Percentiles rank a stretch among this genome's conserved stretches.
phyloP scores from a whole-genome alignment of 306 rosid genomes.

The Castanospermum australe region DNA sequence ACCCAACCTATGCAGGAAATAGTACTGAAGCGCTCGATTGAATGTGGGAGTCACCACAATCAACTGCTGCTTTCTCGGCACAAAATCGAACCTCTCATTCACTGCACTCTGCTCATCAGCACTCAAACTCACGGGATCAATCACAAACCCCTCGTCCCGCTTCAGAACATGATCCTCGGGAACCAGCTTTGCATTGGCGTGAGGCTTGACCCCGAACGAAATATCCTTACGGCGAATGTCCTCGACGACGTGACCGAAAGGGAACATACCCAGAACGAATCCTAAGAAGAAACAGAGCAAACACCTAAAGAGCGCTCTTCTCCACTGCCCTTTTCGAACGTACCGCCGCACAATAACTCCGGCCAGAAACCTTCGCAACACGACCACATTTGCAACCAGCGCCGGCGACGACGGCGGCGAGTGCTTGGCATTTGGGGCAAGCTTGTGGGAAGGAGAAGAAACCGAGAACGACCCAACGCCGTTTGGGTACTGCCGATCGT shows the following conservation, averaged over 20 bases:
- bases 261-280: slow-evolving; percentile 68
- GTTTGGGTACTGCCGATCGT: slow-evolving; percentile 59
- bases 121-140: slow-evolving; percentile 37
- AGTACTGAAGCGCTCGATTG: slow-evolving; percentile 66
- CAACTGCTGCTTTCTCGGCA: slow-evolving; percentile 77
- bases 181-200: slow-evolving; percentile 30
- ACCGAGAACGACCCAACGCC: slow-evolving; percentile 47
- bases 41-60: slow-evolving; percentile 89
- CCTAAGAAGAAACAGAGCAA: slow-evolving; percentile 74
- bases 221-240: slow-evolving; percentile 46
- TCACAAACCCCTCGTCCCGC: no score
- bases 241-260: slow-evolving; percentile 61
- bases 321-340: slow-evolving; percentile 61
- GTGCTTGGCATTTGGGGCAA: slow-evolving; percentile 48
- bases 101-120: slow-evolving; percentile 11
- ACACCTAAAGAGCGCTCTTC: slow-evolving; percentile 53
- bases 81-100: slow-evolving; percentile 37
- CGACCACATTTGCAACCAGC: slow-evolving; percentile 25
- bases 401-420: slow-evolving; percentile 48
- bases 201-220: slow-evolving; percentile 63
- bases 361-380: slow-evolving; percentile 43
- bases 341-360: slow-evolving; percentile 42
- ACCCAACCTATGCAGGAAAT: slow-evolving; percentile 73
- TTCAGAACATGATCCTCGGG: slow-evolving; percentile 30
- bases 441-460: slow-evolving; percentile 68